Evolutionary conservation across 2,329 filamentous ascomycete genomes (phyloP), one percentile per base, ranked within the genome.

Genomic region (Diaporthe sp.): DNA sequence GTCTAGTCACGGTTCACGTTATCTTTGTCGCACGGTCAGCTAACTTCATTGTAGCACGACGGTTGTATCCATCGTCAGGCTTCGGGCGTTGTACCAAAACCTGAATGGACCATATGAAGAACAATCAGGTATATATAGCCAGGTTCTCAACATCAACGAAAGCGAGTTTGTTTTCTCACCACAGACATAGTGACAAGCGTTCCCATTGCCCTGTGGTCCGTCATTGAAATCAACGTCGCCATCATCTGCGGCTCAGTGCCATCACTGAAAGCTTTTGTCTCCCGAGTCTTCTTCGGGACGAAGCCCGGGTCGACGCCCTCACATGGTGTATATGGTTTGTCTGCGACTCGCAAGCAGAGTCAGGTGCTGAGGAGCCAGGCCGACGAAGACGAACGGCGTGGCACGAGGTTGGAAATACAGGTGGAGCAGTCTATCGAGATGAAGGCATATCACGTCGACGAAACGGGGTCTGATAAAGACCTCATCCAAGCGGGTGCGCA

Each of bases 161-260:
- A 15, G 17, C 30, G 4, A 37, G n/a, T 25, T 9, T 3, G 30
- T 3, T 19, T 25, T n/a, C 71, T 71, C 30, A 74, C 51, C 22
- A 27, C 50, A 32, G n/a, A 9, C 9, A 53, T 56, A 75, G 77
- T 78, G 19, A 66, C 72, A 17, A 76, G 76, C 35, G 74, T 79
- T 70, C 73, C 75, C 47, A 78, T 80, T 47, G 76, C 76, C 47
- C 76, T 79, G 51, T 81, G 79, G 79, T 79, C 78, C n/a, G 73
- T 74, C 65, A 77, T 80, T 61, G 79, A 81, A 70, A 76, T 79
- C 70, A 79, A 80, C 71, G 75, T 79, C 8, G 84, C 83, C 37
- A 86, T 86, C 59, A 82, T 80, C 58, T 84, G 80, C 5, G 85
- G 84, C 56, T 86, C 84, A 50, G 84, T 84, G 2, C 79, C 79